These are phyloP conservation scores for Termitomyces sp. DNA, from an alignment of 768 basidiomycete genomes.

Conservation along the genomic window DNA sequence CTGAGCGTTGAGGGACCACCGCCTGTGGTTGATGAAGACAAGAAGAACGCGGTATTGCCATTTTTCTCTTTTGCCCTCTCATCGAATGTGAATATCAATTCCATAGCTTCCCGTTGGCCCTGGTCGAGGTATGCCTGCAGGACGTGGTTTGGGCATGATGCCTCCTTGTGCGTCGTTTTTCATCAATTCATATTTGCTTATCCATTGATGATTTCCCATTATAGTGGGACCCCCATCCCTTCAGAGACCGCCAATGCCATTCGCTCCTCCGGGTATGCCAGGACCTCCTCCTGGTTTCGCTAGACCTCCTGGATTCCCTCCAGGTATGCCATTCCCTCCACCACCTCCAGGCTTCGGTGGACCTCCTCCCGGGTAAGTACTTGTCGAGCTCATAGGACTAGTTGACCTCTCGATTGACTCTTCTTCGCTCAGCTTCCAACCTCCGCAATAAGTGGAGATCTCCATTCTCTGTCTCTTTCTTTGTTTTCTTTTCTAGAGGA, in stretches of 20 bases:
- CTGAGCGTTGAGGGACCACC: conserved; percentile 94
- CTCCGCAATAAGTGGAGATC: conserved; percentile 30
- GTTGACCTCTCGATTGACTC: neutral
- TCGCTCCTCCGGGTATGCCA: conserved; percentile 73
- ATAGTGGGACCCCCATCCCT: conserved; percentile 56
- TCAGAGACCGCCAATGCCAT: conserved; percentile 65
- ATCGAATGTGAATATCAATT: conserved; percentile 7
- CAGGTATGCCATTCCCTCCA: conserved; percentile 65
- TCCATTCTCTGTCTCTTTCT: neutral
- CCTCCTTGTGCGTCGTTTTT: conserved; percentile 57
- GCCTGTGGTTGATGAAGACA: conserved; percentile 85
- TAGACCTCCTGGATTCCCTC: conserved; percentile 78
- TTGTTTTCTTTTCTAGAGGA: neutral
- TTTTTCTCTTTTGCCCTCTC: neutral
- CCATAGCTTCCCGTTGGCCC: conserved; percentile 78
- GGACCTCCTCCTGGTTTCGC: conserved; percentile 77
- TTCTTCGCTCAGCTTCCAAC: conserved; percentile 39
- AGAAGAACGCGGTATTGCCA: conserved; percentile 65
- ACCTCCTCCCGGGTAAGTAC: conserved; percentile 76
- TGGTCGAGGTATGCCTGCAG: conserved; percentile 93
- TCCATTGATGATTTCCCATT: conserved; percentile 13
- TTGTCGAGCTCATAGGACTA: neutral
- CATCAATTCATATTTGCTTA: neutral
- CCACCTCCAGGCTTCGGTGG: conserved; percentile 79
- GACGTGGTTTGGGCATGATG: conserved; percentile 96